Evolutionary conservation across 306 rosid species (phyloP), one percentile per base, ranked within the genome.

Genomic region (Rosa persica): DNA sequence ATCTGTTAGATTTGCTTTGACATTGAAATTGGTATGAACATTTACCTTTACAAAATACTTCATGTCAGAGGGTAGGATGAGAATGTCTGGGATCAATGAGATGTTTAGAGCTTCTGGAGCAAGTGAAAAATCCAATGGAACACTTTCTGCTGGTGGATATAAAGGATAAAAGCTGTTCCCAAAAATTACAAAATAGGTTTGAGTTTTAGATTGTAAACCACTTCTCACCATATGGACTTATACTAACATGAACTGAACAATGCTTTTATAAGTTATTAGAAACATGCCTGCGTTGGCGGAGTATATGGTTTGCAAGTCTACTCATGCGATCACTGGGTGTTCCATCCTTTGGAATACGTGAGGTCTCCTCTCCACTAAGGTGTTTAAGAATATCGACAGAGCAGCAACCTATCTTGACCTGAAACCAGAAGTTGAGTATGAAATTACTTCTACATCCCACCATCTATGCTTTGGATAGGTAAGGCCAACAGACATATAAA

Each of bases 351-450:
- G 92, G 87, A 68, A 81, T 80, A 60, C 97, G 89, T 10, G 98
- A 95, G 76, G 93, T 91, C 89, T 95, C 98, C 83, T 92, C 98
- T 75, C 93, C 97, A 16, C 98, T 92, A 15, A 93, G 83, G 76
- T 95, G 98, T 90, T 92, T 95, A 82, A 95, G 91, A 79, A 95
- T 84, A 85, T 95, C 99, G 78, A 88, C 85, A 8, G 94, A 88
- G 83, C 98, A 89, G 87, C 96, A 93, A 80, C 91, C 90, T 82
- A 95, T 85, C 86, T 87, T 95, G 82, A 93, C 96, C 99, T 93
- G 93, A 83, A 85, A 84, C 64, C 46, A 80, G 80, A 82, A 44
- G 39, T 57, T 22, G 43, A 44, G 27, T 65, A 67, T 43, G 4
- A 78, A 77, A 65, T 5, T 22, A 6, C 6, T 25, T 43, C 22